Base-by-base conservation (phyloP, 2,329 filamentous ascomycete genomes). In the Remersonia thermophila region DNA sequence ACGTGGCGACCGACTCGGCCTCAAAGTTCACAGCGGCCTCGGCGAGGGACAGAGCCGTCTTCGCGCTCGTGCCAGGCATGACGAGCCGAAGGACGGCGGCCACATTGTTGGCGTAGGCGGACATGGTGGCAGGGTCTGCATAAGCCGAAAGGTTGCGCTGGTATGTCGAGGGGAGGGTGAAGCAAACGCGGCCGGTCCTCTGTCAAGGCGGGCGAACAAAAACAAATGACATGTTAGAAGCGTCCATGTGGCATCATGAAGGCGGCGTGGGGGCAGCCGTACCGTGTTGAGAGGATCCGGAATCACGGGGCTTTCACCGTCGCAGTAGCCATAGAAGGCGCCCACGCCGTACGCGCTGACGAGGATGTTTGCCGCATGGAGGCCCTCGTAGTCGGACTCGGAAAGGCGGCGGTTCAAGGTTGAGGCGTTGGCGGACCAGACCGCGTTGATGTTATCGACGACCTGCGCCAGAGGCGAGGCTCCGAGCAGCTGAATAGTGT, bases 401-500 rank as follows among this genome's bases (percentile, higher is more conserved):
- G 10, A 9, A 1, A 45, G 7, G 1, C 12, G 30, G 3, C 36
- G 30, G 6, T 36, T 20, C 25, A 38, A 10, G 10, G 45, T 40
- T 4, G 26, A n/a, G 8, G 25, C 18, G 7, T 28, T 15, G 3
- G 46, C 10, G 47, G 10, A 45, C 37, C 44, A 71, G 9, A 64
- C 53, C 6, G 59, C 50, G 8, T 63, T 58, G 26, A 80, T 55
- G 30, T 68, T 55, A 11, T 65, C 54, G n/a, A 83, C 57, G 8
- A 82, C 55, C 4, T 66, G 53, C 13, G 65, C 52, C 28, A 85
- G 53, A 3, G 78, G 77, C 39, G 63, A 53, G 5, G 68, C 58
- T 2, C 77, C 79, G 9, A 64, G 51, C 30, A 66, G 55, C 44
- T 69, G 66, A 33, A 81, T 67, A 8, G 59, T 55, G 7, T 67